These are phyloP conservation scores for Neofusicoccum kwambonambiense DNA, from an alignment of 2,329 filamentous ascomycete species.

Conservation along the genomic window DNA sequence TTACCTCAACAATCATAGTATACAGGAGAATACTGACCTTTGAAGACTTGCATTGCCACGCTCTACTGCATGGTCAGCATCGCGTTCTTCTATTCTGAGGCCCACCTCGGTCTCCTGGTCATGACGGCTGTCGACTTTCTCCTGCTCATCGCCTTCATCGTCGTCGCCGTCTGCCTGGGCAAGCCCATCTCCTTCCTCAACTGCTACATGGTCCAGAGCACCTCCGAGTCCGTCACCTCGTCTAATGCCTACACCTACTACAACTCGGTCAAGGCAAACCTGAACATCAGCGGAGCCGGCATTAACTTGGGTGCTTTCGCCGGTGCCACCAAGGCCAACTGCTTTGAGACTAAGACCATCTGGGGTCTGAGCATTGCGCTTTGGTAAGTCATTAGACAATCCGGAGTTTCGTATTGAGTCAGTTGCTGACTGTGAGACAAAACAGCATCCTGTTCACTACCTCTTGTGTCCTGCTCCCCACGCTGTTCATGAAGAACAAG, in stretches of 20 bases:
- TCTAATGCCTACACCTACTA: slow-evolving; percentile 55
- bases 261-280: slow-evolving; percentile 51
- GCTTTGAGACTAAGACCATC: slow-evolving; percentile 80
- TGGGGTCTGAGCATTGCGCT: slow-evolving; percentile 84
- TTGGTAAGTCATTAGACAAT: slow-evolving; percentile 51
- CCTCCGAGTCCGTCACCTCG: slow-evolving; percentile 35
- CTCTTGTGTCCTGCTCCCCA: slow-evolving; percentile 46
- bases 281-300: slow-evolving; percentile 50
- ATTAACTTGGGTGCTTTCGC: slow-evolving; percentile 57
- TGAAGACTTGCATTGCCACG: slow-evolving; percentile 71
- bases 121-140: slow-evolving; percentile 65
- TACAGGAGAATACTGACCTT: slow-evolving; percentile 22
- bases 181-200: slow-evolving; percentile 76
- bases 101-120: slow-evolving; percentile 72
- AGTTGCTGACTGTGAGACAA: slow-evolving; percentile 21
- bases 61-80: slow-evolving; percentile 71
- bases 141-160: slow-evolving; percentile 73
- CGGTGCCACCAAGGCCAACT: slow-evolving; percentile 63
- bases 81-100: slow-evolving; percentile 77
- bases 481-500: slow-evolving; percentile 51
- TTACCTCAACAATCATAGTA: background rate
- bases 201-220: slow-evolving; percentile 59
- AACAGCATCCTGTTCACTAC: slow-evolving; percentile 47
- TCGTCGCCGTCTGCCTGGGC: slow-evolving; percentile 74
- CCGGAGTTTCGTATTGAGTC: too few species aligned